Conservation (phyloP, 2,329 filamentous ascomycete genomes). For the Mollisia scopiformis region DNA sequence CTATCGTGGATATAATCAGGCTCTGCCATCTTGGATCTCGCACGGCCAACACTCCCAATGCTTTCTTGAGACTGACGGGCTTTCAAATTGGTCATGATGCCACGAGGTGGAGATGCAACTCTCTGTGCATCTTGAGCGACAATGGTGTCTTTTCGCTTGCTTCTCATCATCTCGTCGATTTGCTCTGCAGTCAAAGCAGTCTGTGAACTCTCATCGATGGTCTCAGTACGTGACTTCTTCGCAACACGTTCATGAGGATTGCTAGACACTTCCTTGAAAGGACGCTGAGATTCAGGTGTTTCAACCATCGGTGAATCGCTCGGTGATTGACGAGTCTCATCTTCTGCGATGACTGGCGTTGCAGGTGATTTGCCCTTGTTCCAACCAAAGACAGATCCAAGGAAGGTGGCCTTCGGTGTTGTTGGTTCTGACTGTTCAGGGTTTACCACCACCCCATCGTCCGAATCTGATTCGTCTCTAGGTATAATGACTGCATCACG, state of each 20-base stretch:
- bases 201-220: constrained; percentile 75
- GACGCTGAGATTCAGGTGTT: constrained; percentile 58
- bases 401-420: constrained; percentile 45
- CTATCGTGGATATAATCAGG: constrained; percentile 42
- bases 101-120: constrained; percentile 31
- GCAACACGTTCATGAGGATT: constrained; percentile 50
- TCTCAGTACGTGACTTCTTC: constrained; percentile 47
- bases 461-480: constrained; percentile 44
- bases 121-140: constrained; percentile 27
- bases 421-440: constrained; percentile 37
- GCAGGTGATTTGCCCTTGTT: constrained; percentile 44
- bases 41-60: constrained; percentile 46
- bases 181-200: constrained; percentile 81
- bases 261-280: constrained; percentile 64
- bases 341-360: constrained; percentile 61
- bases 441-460: constrained; percentile 34
- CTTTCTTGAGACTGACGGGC: constrained; percentile 54
- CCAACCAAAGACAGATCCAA: constrained; percentile 48
- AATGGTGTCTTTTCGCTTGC: constrained; percentile 44
- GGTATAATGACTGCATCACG: constrained; percentile 61
- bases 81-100: constrained; percentile 41
- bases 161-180: constrained; percentile 75
- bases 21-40: constrained; percentile 40
- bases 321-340: constrained; percentile 61
- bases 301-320: constrained; percentile 51